A percentile compares a stretch with the other conserved stretches of the same genome.
Conservation (phyloP, 2,329 filamentous ascomycete genomes). For the Colletotrichum australisinense region DNA sequence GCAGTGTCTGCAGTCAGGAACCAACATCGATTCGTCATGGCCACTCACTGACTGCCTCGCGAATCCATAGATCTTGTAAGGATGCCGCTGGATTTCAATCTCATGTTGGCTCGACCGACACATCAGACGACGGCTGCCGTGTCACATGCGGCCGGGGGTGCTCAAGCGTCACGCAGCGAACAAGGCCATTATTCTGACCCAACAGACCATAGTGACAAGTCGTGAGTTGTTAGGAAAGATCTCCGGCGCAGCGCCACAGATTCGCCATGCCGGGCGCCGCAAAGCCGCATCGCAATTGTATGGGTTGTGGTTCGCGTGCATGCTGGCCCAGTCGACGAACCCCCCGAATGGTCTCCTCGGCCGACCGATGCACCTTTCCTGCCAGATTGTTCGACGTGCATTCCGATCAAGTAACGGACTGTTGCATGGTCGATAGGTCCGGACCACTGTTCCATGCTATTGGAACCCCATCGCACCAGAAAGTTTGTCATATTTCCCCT, state of each 20-base stretch:
- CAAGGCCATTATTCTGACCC: background rate
- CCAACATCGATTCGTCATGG: slow-evolving; percentile 3
- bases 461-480: background rate
- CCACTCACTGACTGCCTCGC: background rate
- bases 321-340: background rate
- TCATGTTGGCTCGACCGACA: background rate
- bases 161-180: background rate
- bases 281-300: background rate
- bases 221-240: slow-evolving; percentile 5
- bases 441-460: slow-evolving; percentile 10
- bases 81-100: background rate
- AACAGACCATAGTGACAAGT: slow-evolving; percentile 25
- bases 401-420: slow-evolving; percentile 14
- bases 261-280: background rate
- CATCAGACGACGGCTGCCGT: slow-evolving; percentile 25
- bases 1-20: background rate
- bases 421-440: slow-evolving; percentile 13
- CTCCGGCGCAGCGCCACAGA: slow-evolving; percentile 8
- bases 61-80: background rate
- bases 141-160: background rate
- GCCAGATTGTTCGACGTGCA: slow-evolving; percentile 7
- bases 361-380: background rate
- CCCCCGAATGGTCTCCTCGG: background rate
- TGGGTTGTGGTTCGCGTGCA: background rate
- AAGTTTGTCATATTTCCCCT: slow-evolving; percentile 9